These are phyloP conservation scores for Beauveria sp. DNA, from an alignment of 2,329 filamentous ascomycete species.

Conservation along the genomic window DNA sequence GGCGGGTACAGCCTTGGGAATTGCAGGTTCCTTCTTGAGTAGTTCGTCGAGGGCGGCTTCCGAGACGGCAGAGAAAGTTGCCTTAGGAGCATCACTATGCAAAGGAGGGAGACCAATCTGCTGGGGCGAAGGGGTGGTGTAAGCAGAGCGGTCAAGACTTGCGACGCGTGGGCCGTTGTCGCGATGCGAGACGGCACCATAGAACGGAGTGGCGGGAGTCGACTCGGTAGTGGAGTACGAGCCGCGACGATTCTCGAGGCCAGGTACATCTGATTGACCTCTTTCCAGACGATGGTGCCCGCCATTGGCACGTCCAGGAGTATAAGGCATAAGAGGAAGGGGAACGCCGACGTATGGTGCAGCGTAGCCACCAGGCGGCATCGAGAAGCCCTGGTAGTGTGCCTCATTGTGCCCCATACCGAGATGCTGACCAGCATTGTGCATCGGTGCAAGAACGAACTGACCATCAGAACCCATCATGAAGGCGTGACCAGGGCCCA, in stretches of 20 bases:
- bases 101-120: constrained; percentile 40
- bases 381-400: constrained; percentile 25
- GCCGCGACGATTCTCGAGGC: constrained; percentile 56
- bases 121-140: constrained; percentile 60
- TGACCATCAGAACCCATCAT: constrained; percentile 33
- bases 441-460: constrained; percentile 29
- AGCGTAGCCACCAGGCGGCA: constrained; percentile 26
- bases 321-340: constrained; percentile 40
- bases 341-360: constrained; percentile 30
- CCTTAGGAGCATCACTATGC: constrained; percentile 36
- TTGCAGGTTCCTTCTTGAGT: constrained; percentile 66
- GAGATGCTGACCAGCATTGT: constrained; percentile 25
- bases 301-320: constrained; percentile 40
- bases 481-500: constrained; percentile 29
- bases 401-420: constrained; percentile 27
- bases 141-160: constrained; percentile 54
- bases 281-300: constrained; percentile 40
- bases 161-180: constrained; percentile 54
- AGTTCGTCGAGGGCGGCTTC: constrained; percentile 55
- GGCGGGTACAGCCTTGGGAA: constrained; percentile 84
- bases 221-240: constrained; percentile 64
- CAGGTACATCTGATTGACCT: constrained; percentile 48
- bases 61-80: constrained; percentile 27
- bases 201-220: constrained; percentile 57
- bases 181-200: constrained; percentile 48